Evolutionary conservation across 441 rosid genomes (phyloP), one percentile per base, ranked within the genome.

Genomic region (Adansonia gregorii): DNA sequence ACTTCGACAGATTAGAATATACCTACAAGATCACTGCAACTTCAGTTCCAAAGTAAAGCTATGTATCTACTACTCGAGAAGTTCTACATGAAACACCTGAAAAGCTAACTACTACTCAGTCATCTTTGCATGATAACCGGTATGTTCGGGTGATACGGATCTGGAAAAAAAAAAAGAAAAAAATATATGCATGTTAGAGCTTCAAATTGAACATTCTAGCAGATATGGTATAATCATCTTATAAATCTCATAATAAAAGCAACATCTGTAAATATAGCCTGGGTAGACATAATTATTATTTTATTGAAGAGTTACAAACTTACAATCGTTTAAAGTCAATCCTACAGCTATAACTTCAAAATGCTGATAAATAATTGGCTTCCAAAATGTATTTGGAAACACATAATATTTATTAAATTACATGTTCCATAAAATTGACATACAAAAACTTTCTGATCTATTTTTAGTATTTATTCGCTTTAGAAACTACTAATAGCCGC

Each of bases 131-230:
- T n/a, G 87, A 89, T 76, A 76, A 72, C 79, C 85, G 79, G 72
- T 87, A 91, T 19, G 93, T 89, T 24, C 92, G 90, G 35, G 93
- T 93, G 79, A 93, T 85, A 41, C 95, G 94, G 67, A 93, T 93
- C 97, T 93, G 89, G 75, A 14, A 4, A 24, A 9, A 27, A 6
- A 20, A 12, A 24, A 49, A 49, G 49, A 52, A 58, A 48, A 61
- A 17, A 49, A 24, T 8, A 55, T 31, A 17, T 7, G 60, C 19
- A 8, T 14, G 20, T 60, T 61, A 43, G 41, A 74, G 27, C 54
- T 19, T 20, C 66, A 59, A 73, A 8, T 58, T 45, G 22, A 22
- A 74, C 41, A 58, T 43, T 51, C 20, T 27, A 12, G 35, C 65
- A 70, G 56, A 60, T 11, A 5, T 31, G 35, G 63, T 43, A 70